phyloP scores from a whole-genome alignment of 805 yeast genomes.

The Monosporozyma solicola region DNA sequence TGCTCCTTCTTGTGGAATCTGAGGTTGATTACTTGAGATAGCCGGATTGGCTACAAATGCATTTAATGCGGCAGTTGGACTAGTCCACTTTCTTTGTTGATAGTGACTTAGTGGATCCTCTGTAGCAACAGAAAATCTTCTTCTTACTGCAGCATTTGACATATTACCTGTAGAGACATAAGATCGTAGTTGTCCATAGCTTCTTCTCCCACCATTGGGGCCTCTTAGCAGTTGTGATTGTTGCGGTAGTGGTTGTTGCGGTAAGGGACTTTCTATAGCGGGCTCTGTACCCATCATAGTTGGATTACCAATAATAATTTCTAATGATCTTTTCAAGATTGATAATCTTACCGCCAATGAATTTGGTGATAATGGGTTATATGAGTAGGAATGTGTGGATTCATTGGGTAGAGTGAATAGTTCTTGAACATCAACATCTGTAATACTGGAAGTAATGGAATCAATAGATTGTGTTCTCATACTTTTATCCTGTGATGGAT shows the following conservation, averaged over 20 bases:
- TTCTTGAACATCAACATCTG: constrained; percentile 32
- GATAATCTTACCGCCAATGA: constrained; percentile 67
- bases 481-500: background rate
- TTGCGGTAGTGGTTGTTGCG: constrained; percentile 1
- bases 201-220: background rate
- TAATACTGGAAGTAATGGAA: constrained; percentile 8
- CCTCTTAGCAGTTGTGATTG: background rate
- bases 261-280: background rate
- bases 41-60: constrained; percentile 23
- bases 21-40: constrained; percentile 1
- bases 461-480: constrained; percentile 9
- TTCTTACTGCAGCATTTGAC: background rate
- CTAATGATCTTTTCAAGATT: constrained; percentile 66
- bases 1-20: background rate
- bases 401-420: constrained; percentile 62
- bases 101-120: constrained; percentile 1
- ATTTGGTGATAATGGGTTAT: constrained; percentile 73
- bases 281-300: constrained; percentile 16
- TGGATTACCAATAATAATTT: constrained; percentile 61
- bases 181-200: constrained; percentile 3
- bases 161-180: background rate
- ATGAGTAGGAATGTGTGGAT: constrained; percentile 77
- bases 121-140: constrained; percentile 5
- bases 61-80: constrained; percentile 21
- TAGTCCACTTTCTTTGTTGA: constrained; percentile 8